Base-by-base conservation (phyloP, 441 rosid species). In the Adansonia gregorii region DNA sequence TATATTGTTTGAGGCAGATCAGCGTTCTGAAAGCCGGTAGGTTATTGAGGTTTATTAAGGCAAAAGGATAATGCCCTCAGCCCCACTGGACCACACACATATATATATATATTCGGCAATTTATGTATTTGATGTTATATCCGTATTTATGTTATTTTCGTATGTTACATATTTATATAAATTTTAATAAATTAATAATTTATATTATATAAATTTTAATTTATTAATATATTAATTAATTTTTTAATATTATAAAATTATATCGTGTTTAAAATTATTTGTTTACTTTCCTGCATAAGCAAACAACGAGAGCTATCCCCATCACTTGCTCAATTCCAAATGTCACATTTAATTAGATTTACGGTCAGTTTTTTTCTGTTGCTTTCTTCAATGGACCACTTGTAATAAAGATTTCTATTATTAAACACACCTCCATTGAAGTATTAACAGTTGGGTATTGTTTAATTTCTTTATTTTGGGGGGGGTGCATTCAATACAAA, bases 1-100 rank as follows among this genome's bases (percentile, higher is more conserved):
- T 66, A 41, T n/a, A 39, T 41, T 66, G 70, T 66, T 66, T 66
- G 51, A n/a, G 24, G 70, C 24, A 39, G 24, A 66, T 41, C 22
- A 41, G 49, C n/a, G 6, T 8, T 64, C 19, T 4, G 4, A 64
- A 35, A 35, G 19, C 49, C 27, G 6, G 27, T 66, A 66, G 70
- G 70, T 4, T 14, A 41, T 8, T 39, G 51, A 15, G 49, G 49
- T 9, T 65, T 39, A 39, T 65, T 17, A 12, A 65, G 52, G 51
- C 2, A 66, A 66, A 65, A 1, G 2, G 45, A 61, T 8, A 61
- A 61, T 1, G 41, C 31, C 63, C 20, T 20, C 22, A 20, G 43
- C 43, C 8, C 43, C 5, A 24, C 5, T 61, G 67, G 67, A 61
- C 67, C 67, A 61, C 35, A 27, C 2, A 27, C 2, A 27, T 27